Percentiles rank a stretch among this genome's conserved stretches.
These are phyloP conservation scores for Eucalyptus pumila DNA, from an alignment of 345 rosid species.

Conservation along the genomic window DNA sequence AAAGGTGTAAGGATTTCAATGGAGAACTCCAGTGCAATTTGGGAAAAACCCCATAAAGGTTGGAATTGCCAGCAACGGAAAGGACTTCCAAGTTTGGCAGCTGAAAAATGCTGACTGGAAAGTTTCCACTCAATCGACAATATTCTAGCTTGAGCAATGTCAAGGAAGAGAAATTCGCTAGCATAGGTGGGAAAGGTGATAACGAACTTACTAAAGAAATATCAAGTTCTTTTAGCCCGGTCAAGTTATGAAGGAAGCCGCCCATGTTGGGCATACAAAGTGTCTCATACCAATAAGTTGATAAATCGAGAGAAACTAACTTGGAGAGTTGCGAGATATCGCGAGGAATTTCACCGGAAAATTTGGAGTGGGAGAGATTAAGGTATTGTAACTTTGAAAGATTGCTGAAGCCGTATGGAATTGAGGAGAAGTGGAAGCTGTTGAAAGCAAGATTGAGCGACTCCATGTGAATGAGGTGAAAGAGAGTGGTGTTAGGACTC, in stretches of 20 bases:
- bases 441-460: background rate
- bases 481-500: background rate
- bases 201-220: background rate
- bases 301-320: too few species aligned
- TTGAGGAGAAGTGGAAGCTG: too few species aligned
- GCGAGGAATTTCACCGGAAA: too few species aligned
- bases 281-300: background rate
- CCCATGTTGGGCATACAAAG: background rate
- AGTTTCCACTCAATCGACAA: background rate
- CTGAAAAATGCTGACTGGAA: background rate
- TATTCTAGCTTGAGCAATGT: background rate
- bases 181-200: background rate
- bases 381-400: too few species aligned
- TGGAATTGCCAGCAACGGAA: accelerated
- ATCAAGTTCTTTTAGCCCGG: background rate
- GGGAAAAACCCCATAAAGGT: background rate
- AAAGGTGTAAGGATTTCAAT: background rate
- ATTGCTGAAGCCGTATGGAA: too few species aligned
- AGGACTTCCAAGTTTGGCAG: background rate
- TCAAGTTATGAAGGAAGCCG: background rate
- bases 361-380: too few species aligned
- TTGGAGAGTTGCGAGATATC: too few species aligned
- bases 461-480: background rate
- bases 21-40: background rate
- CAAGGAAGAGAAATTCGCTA: background rate